Evolutionary conservation across 2,329 filamentous ascomycete genomes (phyloP), one percentile per base, ranked within the genome.

Genomic region (Phialocephala sp.): DNA sequence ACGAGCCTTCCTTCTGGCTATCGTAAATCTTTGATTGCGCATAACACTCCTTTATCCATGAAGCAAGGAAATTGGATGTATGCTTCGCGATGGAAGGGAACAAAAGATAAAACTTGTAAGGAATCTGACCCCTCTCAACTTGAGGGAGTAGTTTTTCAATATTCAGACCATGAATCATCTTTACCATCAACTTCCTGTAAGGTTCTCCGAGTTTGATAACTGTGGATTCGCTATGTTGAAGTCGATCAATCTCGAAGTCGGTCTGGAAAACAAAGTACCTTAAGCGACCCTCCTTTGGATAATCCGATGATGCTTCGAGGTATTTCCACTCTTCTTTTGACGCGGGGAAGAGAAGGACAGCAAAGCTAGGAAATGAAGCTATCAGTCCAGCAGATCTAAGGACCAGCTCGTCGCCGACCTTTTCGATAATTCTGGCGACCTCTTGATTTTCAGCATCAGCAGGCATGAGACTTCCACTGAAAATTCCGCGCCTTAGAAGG

Each of bases 21-120:
- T 76, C 78, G 36, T 78, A 81, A 11, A 87, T 76, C 20, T 76
- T 78, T 68, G 80, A 83, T 1, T 77, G 68, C 0, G 77, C 69
- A 37, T 82, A 77, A 41, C 76, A 78, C 4, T 69, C 70, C 6
- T 75, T 76, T 11, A 87, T 71, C 83, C 84, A 87, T 20, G 76
- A 73, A 35, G 72, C 76, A 2, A 86, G n/a, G 9, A 82, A 77
- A 9, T 75, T 68, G 20, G 77, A 76, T 43, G 79, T 77, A 12
- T 76, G 63, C 8, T 69, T 64, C 35, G 76, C 75, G 1, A 77
- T 75, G 0, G 72, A 69, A 0, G 85, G 84, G 59, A 87, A 87
- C 1, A 81, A 76, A 1, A 88, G 72, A 66, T 82, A 87, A 68
- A 86, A 82, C 27, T 73, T 74, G 57, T 77, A 62, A 5, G 62